Percentiles rank a stretch among this genome's conserved stretches.
These are phyloP conservation scores for Linanthus parryae DNA, from an alignment of 148 eudicot genomes.

Conservation along the genomic window DNA sequence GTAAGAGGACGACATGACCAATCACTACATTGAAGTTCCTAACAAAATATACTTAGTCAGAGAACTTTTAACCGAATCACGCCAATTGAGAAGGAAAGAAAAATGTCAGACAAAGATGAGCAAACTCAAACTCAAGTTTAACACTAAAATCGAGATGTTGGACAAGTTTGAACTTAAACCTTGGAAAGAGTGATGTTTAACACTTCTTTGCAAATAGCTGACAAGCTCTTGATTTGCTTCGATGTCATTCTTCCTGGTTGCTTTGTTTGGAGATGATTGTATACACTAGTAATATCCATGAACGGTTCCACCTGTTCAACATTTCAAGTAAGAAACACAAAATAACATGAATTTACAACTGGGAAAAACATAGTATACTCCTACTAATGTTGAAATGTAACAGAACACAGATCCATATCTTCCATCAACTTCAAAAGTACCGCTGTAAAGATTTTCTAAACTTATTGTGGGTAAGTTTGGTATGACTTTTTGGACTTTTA, in stretches of 20 bases:
- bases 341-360: background rate
- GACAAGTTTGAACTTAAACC: conserved; percentile 28
- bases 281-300: conserved; percentile 69
- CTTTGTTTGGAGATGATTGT: conserved; percentile 46
- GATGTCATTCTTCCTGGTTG: conserved; percentile 42
- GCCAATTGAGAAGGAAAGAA: too few relatives aligned
- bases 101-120: background rate
- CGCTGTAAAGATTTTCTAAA: too few relatives aligned
- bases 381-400: background rate
- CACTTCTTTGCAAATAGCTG: conserved; percentile 71
- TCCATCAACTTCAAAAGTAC: too few relatives aligned
- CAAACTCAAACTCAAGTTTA: too few relatives aligned
- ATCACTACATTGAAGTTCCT: conserved; percentile 99
- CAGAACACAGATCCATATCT: too few relatives aligned
- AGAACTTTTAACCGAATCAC: too few relatives aligned
- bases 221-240: conserved; percentile 82
- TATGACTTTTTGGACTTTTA: too few relatives aligned
- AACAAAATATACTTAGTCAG: conserved; percentile 11
- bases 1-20: conserved; percentile 96
- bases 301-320: conserved; percentile 72
- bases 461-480: too few relatives aligned
- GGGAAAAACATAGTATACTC: background rate
- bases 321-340: conserved; percentile 4
- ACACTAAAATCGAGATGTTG: too few relatives aligned
- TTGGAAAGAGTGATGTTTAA: conserved; percentile 72